Evolutionary conservation across 1,284 basidiomycete species (phyloP), one percentile per base, ranked within the genome.

Genomic region (Ustilago nuda): DNA sequence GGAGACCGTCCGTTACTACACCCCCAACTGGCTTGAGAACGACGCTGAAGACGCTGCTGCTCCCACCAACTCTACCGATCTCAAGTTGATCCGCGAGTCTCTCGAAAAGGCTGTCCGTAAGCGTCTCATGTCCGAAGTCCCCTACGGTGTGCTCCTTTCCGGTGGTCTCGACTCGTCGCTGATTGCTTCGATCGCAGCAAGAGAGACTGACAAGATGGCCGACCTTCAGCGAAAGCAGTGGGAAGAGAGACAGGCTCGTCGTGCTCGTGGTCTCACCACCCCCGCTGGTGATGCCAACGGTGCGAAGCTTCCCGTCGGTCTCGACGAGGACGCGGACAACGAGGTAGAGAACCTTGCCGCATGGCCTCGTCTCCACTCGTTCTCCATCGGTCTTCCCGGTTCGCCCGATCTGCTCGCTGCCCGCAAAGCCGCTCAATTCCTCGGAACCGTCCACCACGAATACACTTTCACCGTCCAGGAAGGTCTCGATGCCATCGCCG

Each of bases 391-490:
- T 75, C 89, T 99, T 48, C 92, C 94, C 83, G 92, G 94, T 87
- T 97, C 97, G 7, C 97, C 97, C 4, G 97, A 99, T 87, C 89
- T 98, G 48, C 87, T 98, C 57, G 97, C 97, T 1, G 97, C 97
- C 4, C 90, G 93, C 67, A 95, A 96, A 86, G 97, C 93, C 0
- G 97, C 97, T 36, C 92, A 92, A 81, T 98, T 91, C 88, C 89
- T 99, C 54, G 95, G 95, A 48, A 99, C 97, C 0, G 90, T 93
- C 5, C 97, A 99, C 86, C 96, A 99, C 87, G 97, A 98, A 88
- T 98, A 95, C 87, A 93, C 94, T 19, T 99, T 99, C 87, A 98
- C 96, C 19, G 94, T 99, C 11, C 94, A 99, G 87, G 97, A 99
- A 87, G 97, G 97, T 61, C 89, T 99, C 56, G 97, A 99, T 84